phyloP scores from a whole-genome alignment of 2,329 filamentous ascomycete genomes.

The Whalleya microplaca region DNA sequence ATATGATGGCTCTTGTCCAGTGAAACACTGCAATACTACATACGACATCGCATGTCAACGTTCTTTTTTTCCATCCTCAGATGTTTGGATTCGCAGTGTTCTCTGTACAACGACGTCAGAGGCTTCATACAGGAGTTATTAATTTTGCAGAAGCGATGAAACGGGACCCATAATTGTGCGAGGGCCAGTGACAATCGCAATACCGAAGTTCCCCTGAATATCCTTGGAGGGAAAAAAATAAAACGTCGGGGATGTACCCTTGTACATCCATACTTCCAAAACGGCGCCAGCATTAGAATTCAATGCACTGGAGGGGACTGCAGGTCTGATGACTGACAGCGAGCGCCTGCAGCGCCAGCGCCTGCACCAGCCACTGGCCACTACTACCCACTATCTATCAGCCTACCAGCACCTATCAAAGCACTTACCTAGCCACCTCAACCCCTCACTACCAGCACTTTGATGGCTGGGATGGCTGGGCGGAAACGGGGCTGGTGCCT shows the following conservation, averaged over 20 bases:
- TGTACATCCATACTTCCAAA: constrained; percentile 4
- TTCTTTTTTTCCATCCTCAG: constrained; percentile 5
- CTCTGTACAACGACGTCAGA: constrained; percentile 24
- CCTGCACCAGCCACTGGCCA: constrained; percentile 8
- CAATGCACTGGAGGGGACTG: too few relatives aligned
- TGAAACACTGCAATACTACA: not conserved
- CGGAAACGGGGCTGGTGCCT: not conserved
- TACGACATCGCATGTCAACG: too few relatives aligned
- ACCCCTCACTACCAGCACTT: too few relatives aligned
- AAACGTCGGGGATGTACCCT: constrained; percentile 13
- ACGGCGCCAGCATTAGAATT: not conserved
- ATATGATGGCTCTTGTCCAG: not conserved
- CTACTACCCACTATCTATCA: too few relatives aligned
- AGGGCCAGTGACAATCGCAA: constrained; percentile 28
- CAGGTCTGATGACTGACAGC: too few relatives aligned
- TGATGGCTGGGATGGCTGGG: too few relatives aligned
- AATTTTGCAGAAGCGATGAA: constrained; percentile 19
- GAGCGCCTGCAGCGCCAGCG: too few relatives aligned
- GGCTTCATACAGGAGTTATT: constrained; percentile 4
- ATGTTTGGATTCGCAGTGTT: constrained; percentile 20
- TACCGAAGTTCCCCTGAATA: constrained; percentile 27
- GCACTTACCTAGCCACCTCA: too few relatives aligned
- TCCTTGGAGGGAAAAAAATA: constrained; percentile 12
- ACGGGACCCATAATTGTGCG: constrained; percentile 20
- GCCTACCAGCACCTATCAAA: too few relatives aligned